Base-by-base conservation (phyloP, 2,329 filamentous ascomycete species). In the Colletotrichum sp. region DNA sequence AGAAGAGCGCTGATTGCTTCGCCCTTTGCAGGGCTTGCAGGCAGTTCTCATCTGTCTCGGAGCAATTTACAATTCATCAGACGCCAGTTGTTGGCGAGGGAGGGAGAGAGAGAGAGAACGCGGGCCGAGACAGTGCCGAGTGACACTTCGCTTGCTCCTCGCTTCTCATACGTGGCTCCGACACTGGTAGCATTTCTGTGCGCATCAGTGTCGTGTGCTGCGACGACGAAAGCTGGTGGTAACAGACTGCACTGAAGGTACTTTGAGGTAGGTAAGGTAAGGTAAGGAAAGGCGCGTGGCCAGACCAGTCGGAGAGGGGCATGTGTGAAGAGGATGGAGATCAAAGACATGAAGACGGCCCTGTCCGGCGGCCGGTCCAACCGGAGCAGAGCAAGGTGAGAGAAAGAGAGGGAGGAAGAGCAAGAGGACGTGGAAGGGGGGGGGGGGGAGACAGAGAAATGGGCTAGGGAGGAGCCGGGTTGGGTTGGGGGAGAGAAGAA, bases 1-100 rank as follows among this genome's bases (percentile, higher is more conserved):
- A 32, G 43, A 32, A 30, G 66, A 30, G 34, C 39, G 48, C 61
- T 75, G 74, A 75, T 71, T 66, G 74, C 30, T 28, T 34, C 25
- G 6, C 48, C 48, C 58, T 61, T 70, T 22, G 48, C 27, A 60
- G 60, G 25, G 22, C 18, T 70, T 66, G 60, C 61, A 75, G 71
- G 65, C 60, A 39, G 30, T 22, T 52, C 13, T 65, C 70, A 75
- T 69, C 39, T 74, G 70, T 68, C 43, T 75, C 22, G 62, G 64
- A 39, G n/a, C n/a, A 25, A 52, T 36, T 25, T 30, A 69, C 62
- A 56, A 28, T 61, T 36, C 18, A 22, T 34, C 32, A 25, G 28
- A 61, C 27, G 34, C 18, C 52, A n/a, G 32, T 60, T 32, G 62
- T 30, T 13, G 25, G 71, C 48, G 61, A 28, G 25, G 28, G 16